phyloP scores from a whole-genome alignment of 495 filamentous ascomycete species.

The Margaritispora aquatica region DNA sequence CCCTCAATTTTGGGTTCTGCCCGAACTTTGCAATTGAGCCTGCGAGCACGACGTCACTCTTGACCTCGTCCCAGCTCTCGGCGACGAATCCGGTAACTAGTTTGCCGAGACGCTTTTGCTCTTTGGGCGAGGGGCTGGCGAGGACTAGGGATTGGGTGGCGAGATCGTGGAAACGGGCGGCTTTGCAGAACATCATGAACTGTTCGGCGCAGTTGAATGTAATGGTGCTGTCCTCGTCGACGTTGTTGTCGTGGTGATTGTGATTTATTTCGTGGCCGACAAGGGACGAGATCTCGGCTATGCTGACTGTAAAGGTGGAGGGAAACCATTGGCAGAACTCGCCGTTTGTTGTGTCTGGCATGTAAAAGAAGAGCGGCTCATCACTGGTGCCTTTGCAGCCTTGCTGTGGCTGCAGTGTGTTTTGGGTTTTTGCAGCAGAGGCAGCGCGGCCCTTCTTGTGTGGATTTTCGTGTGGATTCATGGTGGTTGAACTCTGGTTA shows the following conservation, averaged over 20 bases:
- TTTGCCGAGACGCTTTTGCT: slow-evolving; percentile 21
- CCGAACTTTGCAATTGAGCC: not conserved
- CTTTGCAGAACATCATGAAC: slow-evolving; percentile 33
- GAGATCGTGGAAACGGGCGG: slow-evolving; percentile 20
- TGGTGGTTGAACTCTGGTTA: too few species aligned
- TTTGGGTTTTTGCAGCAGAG: too few species aligned
- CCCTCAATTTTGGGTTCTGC: not conserved
- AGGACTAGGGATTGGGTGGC: slow-evolving; percentile 16
- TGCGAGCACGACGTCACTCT: not conserved
- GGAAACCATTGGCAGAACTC: not conserved
- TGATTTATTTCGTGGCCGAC: not conserved
- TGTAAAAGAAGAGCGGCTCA: not conserved
- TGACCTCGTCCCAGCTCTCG: not conserved
- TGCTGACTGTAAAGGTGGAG: not conserved
- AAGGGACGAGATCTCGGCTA: not conserved
- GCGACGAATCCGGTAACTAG: not conserved
- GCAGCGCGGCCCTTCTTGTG: too few species aligned
- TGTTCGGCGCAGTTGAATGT: slow-evolving; percentile 28
- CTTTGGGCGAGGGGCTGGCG: slow-evolving; percentile 14
- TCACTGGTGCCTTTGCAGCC: not conserved
- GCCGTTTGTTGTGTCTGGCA: not conserved
- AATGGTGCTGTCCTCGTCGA: slow-evolving; percentile 5
- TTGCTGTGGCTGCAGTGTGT: too few species aligned
- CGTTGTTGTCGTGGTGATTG: not conserved
- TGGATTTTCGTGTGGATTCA: too few species aligned